Base-by-base conservation (phyloP, 352 stramenopile genomes). In the Stramenopiles sp. region DNA sequence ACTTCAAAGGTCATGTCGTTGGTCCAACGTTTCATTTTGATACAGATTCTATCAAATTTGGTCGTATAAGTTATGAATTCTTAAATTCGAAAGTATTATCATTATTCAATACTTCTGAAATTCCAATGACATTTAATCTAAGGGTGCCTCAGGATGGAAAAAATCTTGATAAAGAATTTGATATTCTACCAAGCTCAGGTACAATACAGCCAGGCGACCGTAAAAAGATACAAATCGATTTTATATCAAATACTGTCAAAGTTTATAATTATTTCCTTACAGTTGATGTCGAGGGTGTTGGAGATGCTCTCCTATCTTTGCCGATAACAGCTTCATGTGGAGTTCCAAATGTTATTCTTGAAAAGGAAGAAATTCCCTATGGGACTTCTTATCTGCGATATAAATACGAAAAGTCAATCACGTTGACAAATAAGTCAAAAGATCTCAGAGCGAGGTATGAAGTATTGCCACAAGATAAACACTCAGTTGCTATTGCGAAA, bases 1-100 rank as follows among this genome's bases (percentile, higher is more conserved):
- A 65, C 2, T 64, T 87, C 42, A 80, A 76, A 29, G 72, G 72
- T 18, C 55, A 55, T 7, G 69, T 90, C 22, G 73, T 91, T 23
- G 71, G 69, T 2, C 76, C 76, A 4, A 78, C 80, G 4, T 83
- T 91, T 36, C 61, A 75, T 29, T 81, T 88, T 24, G 62, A 91
- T 40, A 46, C 60, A 2, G 64, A 83, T 19, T 57, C 59, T 28
- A 49, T 91, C 20, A 68, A 89, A 40, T 91, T 89, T 48, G 75
- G 73, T 19, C 48, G 60, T 4, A 62, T 91, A 0, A 71, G 67
- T 21, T 91, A 75, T 45, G 80, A 66, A 19, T 90, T 87, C 29
- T 47, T 56, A 1, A 64, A 84, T 38, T 58, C 47, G 8, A 58
- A 55, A 6, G 56, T 45, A 2, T 38, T 84, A 21, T 68, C 61